Conservation (phyloP, 352 stramenopile genomes). For the Globisporangium megalacanthum region DNA sequence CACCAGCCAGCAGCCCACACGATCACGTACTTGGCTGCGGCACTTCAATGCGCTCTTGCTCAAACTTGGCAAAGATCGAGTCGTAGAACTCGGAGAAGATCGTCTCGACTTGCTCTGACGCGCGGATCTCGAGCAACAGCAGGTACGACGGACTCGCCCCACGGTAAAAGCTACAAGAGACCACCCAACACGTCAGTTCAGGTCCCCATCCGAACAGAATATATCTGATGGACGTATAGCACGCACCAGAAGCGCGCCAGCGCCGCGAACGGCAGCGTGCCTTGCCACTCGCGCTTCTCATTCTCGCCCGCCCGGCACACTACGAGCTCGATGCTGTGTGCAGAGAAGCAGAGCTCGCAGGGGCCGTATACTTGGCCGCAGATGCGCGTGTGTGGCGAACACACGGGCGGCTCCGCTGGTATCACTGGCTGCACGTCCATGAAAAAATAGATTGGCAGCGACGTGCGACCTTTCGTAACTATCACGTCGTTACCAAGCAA, state of each 20-base stretch:
- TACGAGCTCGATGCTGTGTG: slow-evolving; percentile 23
- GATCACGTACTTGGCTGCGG: slow-evolving; percentile 32
- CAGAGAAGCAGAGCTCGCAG: slow-evolving; percentile 30
- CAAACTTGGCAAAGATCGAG: slow-evolving; percentile 38
- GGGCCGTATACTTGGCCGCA: slow-evolving; percentile 33
- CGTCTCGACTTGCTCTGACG: slow-evolving; percentile 15
- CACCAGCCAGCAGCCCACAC: no score
- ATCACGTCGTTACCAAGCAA: no score
- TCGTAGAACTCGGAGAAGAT: slow-evolving; percentile 55
- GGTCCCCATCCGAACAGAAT: neutral
- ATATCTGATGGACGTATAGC: neutral
- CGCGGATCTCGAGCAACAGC: slow-evolving; percentile 44
- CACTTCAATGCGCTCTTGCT: slow-evolving; percentile 19
- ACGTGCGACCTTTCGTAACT: no score
- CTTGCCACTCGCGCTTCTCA: slow-evolving; percentile 20
- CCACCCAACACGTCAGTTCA: neutral
- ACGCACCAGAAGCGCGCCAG: slow-evolving; percentile 40
- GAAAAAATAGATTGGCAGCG: no score
- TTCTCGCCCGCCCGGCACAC: slow-evolving; percentile 20
- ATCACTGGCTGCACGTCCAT: no score
- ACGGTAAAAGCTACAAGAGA: slow-evolving; percentile 21
- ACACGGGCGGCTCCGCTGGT: slow-evolving; percentile 21
- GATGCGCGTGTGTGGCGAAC: slow-evolving; percentile 26
- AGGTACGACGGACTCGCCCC: slow-evolving; percentile 32
- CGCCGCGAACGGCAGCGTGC: slow-evolving; percentile 30